Base-by-base conservation (phyloP, 2,329 filamentous ascomycete genomes). In the Stromatinia cepivora region DNA sequence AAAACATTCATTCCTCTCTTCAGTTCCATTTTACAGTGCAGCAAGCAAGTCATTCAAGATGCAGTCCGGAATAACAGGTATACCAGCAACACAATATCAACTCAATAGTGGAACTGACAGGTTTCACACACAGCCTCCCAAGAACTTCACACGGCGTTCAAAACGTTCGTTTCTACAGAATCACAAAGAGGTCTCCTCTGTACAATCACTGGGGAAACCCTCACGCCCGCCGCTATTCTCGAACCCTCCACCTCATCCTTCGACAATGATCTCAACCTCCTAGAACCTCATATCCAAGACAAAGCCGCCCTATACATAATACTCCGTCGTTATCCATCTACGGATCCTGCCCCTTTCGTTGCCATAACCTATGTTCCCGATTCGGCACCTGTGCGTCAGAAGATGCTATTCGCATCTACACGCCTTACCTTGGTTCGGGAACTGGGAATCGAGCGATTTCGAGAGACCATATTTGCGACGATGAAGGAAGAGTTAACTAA, bases 321-420 rank as follows among this genome's bases (percentile, higher is more conserved):
- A 75, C 86, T 95, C 54, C 90, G 91, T 62, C 88, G 90, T 68
- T 84, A 89, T 78, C 83, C 87, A 65, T 79, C 82, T 4, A 86
- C 85, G n/a, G 73, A 77, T 25, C 72, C 73, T 15, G 76, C 77
- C 0, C 77, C 77, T 4, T 88, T 93, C 72, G 81, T 91, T 36
- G 90, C 89, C 58, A 82, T 94, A 48, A 93, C 91, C 48, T 95
- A 93, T 79, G 88, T 95, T 8, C 92, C 92, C 36, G 91, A 94
- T 79, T 78, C 87, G 0, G 92, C 92, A 52, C 90, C 90, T 39
- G 92, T 95, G 69, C 88, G 92, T 52, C 90, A 93, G 79, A 95
- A 95, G 84, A 95, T 92, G 90, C 86, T 95, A 31, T 94, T 94
- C 79, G 92, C 92, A 8, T 87, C 88, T 34, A 94, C 92, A 39